Base-by-base conservation (phyloP, 2,329 filamentous ascomycete species). In the Ploettnerulaceae sp. region DNA sequence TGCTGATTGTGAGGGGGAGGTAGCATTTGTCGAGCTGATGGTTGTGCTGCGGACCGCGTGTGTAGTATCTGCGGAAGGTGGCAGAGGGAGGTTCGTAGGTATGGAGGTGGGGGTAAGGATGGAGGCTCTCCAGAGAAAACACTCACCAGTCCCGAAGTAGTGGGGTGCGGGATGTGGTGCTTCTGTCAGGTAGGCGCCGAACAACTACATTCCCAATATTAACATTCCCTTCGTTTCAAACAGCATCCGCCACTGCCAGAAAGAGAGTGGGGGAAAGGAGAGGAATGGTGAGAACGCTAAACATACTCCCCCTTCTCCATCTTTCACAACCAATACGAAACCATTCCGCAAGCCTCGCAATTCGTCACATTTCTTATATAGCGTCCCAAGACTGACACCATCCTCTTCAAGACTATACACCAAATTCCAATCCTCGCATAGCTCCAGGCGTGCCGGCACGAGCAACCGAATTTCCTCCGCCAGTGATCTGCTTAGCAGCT, bases 91-190 rank as follows among this genome's bases (percentile, higher is more conserved):
- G 49, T 75, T 71, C 2, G 74, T 43, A 3, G 48, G 34, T 7
- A 58, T 65, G 36, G 68, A 67, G 7, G 71, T 61, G 0, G 79
- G 68, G 1, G 81, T 72, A 25, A 90, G 71, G 3, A 84, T 68
- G 34, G 81, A 81, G 1, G 86, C 84, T 37, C 86, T 80, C 88
- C 88, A 94, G 54, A 94, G 78, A 66, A 94, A 98, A 68, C 91
- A 97, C 67, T 98, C 93, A 60, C 93, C 93, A 9, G 89, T 96
- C 60, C 93, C 93, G 66, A 87, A 98, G 72, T 95, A 98, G 54
- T 90, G 86, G 2, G 88, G 70, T 1, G 81, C 73, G 0, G 89
- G 87, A 57, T 85, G 86, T 8, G 91, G 90, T 40, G 86, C 75
- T 64, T 98, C 91, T 42, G 89, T 94, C 44, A 97, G 79, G 66